These are phyloP conservation scores for Tuber magnatum DNA, from an alignment of 495 filamentous ascomycete species.

Conservation along the genomic window DNA sequence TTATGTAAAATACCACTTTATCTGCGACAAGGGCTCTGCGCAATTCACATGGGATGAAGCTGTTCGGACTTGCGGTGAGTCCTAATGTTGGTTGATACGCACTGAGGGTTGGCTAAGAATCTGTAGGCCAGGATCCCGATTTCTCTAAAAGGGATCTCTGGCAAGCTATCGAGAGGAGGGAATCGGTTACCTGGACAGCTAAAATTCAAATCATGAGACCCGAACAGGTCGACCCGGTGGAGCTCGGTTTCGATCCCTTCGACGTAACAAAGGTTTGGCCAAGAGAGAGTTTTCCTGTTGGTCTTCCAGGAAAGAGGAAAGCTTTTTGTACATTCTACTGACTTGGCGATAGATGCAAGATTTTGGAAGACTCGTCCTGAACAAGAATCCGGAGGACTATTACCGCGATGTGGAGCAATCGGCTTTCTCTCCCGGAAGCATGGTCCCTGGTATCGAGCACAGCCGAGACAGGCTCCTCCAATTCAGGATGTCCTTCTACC, in stretches of 20 bases:
- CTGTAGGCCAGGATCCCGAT: constrained; percentile 47
- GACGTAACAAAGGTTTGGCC: constrained; percentile 54
- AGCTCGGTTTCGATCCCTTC: constrained; percentile 50
- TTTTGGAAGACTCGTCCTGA: constrained; percentile 58
- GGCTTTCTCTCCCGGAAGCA: constrained; percentile 48
- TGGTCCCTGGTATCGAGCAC: constrained; percentile 50
- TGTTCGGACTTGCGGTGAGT: constrained; percentile 41
- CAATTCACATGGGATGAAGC: constrained; percentile 52
- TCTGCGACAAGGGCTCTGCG: constrained; percentile 51
- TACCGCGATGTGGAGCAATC: constrained; percentile 55
- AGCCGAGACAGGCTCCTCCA: constrained; percentile 49
- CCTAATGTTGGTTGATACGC: not conserved
- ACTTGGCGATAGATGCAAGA: constrained; percentile 29
- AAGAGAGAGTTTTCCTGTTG: constrained; percentile 42
- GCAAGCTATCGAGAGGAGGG: constrained; percentile 48
- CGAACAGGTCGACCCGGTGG: constrained; percentile 47
- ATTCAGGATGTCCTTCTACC: constrained; percentile 51
- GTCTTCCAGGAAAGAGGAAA: not conserved
- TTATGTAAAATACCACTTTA: constrained; percentile 55
- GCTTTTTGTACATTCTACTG: constrained; percentile 11
- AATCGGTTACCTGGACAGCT: constrained; percentile 48
- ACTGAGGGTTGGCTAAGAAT: not conserved
- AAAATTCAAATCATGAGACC: constrained; percentile 51
- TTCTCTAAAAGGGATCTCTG: constrained; percentile 52
- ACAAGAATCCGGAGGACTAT: constrained; percentile 67